These are phyloP conservation scores for Dothideomycetidae sp. DNA, from an alignment of 2,329 filamentous ascomycete genomes.

Conservation along the genomic window DNA sequence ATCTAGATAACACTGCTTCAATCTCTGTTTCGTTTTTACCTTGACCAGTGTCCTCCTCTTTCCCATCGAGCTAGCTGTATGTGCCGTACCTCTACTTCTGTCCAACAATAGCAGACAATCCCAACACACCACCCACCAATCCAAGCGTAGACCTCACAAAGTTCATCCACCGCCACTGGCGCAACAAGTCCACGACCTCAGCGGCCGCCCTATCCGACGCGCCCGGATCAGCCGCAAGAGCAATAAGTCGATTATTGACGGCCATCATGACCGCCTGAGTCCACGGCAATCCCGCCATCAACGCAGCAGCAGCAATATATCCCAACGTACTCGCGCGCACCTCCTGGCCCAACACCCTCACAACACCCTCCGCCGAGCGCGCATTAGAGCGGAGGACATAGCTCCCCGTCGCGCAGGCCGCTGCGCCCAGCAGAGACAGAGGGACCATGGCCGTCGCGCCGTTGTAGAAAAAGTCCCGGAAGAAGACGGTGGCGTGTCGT, in stretches of 20 bases:
- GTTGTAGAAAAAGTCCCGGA: not conserved
- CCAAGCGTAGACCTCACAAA: not conserved
- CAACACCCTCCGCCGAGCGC: not conserved
- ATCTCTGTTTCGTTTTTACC: too few species aligned
- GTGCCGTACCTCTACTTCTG: too few species aligned
- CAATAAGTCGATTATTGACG: not conserved
- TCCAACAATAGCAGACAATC: not conserved
- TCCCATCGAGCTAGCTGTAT: too few species aligned
- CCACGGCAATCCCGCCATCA: not conserved
- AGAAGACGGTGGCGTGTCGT: not conserved
- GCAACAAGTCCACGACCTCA: not conserved
- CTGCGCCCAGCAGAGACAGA: not conserved
- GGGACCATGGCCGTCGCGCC: not conserved
- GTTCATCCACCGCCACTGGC: not conserved
- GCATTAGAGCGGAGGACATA: not conserved
- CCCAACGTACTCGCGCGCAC: not conserved
- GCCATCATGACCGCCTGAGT: not conserved
- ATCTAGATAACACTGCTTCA: too few species aligned
- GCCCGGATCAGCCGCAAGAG: not conserved
- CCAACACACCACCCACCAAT: not conserved
- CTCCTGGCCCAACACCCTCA: too few species aligned
- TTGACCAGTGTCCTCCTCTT: too few species aligned
- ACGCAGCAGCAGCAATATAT: not conserved
- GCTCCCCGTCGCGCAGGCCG: too few species aligned
- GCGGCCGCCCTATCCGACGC: not conserved